Base-by-base conservation (phyloP, 2,329 filamentous ascomycete genomes). In the Diplocarpon mali region DNA sequence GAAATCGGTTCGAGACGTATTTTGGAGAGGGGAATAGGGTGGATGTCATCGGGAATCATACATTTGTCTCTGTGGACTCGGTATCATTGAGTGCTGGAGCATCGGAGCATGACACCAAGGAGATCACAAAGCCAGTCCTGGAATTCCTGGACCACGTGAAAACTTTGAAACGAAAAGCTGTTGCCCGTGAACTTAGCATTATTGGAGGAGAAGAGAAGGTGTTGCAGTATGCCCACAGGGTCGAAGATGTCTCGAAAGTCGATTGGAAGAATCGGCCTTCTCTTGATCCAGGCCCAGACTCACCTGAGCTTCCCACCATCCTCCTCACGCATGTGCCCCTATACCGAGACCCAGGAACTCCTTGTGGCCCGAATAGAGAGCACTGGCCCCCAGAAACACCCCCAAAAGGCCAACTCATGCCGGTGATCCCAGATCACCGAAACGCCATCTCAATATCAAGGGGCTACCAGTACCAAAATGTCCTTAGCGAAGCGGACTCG, bases 381-480 rank as follows among this genome's bases (percentile, higher is more conserved):
- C 83, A 78, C 52, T 90, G 80, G 69, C 87, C 87, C 2, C 86
- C 85, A 0, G 69, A 77, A 0, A 74, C 72, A 45, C 76, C 74
- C 1, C 70, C 75, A 1, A 72, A 75, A 43, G 77, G 78, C 6
- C 72, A 83, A 55, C 67, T 62, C 0, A 64, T 56, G 0, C 71
- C 73, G 0, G 67, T 76, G 1, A 62, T 64, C 44, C 77, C 67
- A 2, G 85, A 93, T 56, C 71, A 85, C 38, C 73, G 77, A 45
- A 93, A 92, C 53, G 80, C 89, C 17, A 85, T 98, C 47, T 73
- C 74, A 2, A 78, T 98, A 13, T 68, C 76, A 9, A 72, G 71
- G 13, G 92, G 92, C 12, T 95, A 95, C 60, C 92, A 98, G 62
- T 98, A 98, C 60, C 90, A 96, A 62, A 98, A 95, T 57, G 90